A percentile compares a stretch with the other conserved stretches of the same genome.
These are phyloP conservation scores for Abeoforma whisleri DNA, from an alignment of 78 protist species.

Conservation along the genomic window DNA sequence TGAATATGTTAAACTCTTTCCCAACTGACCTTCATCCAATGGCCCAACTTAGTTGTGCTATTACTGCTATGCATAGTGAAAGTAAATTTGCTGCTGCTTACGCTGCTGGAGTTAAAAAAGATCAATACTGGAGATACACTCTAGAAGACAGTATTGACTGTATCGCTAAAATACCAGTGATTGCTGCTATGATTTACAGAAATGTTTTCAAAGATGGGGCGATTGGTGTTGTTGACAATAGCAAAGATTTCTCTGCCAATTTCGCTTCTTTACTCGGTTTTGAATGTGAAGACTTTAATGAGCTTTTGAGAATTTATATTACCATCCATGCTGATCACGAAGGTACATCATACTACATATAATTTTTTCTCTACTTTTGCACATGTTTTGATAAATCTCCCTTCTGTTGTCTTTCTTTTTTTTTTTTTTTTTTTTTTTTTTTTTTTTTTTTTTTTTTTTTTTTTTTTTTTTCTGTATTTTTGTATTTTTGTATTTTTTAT, in stretches of 20 bases:
- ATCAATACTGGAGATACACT: conserved; percentile 79
- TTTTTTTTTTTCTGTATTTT: no score
- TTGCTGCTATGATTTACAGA: conserved; percentile 85
- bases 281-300: conserved; percentile 61
- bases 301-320: conserved; percentile 88
- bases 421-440: no score
- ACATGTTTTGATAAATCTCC: no score
- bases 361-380: no score
- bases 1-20: conserved; percentile 59
- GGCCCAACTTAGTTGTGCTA: conserved; percentile 71
- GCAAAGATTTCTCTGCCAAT: conserved; percentile 78
- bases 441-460: no score
- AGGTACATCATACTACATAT: no score
- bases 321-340: conserved; percentile 93
- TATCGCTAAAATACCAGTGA: conserved; percentile 83
- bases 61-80: conserved; percentile 66
- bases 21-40: conserved; percentile 89
- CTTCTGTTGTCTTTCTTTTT: no score
- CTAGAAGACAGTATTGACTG: conserved; percentile 81
- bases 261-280: conserved; percentile 71
- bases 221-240: conserved; percentile 51
- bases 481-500: no score
- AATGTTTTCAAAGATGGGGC: conserved; percentile 57
- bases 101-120: conserved; percentile 73
- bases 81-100: conserved; percentile 77